phyloP scores from a whole-genome alignment of 495 filamentous ascomycete species.

The Aspergillus asperescens region DNA sequence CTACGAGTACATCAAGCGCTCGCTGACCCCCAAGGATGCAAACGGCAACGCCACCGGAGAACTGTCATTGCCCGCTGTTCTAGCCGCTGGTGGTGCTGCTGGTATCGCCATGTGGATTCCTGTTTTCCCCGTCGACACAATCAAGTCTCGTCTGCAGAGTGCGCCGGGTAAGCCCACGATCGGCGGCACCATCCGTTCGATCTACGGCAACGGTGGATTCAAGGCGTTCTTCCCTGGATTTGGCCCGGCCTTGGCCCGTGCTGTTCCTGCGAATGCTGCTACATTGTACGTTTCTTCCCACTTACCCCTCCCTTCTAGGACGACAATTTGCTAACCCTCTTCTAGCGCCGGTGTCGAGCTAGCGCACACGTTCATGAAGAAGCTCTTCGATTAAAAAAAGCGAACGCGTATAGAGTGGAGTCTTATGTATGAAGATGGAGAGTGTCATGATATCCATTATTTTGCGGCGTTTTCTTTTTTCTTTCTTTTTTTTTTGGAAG shows the following conservation, averaged over 20 bases:
- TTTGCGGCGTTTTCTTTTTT: slow-evolving; percentile 5
- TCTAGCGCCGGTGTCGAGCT: slow-evolving; percentile 66
- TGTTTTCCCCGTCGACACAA: slow-evolving; percentile 94
- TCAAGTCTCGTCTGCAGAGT: slow-evolving; percentile 91
- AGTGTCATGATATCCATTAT: slow-evolving; percentile 8
- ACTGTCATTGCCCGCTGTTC: slow-evolving; percentile 76
- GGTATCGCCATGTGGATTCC: slow-evolving; percentile 99
- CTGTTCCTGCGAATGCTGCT: slow-evolving; percentile 89
- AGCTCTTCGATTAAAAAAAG: slow-evolving; percentile 48
- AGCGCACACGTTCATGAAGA: slow-evolving; percentile 77
- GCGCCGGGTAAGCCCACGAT: slow-evolving; percentile 84
- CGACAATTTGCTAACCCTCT: slow-evolving; percentile 25
- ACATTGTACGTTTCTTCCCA: slow-evolving; percentile 44
- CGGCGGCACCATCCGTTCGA: slow-evolving; percentile 65
- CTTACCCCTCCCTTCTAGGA: not conserved
- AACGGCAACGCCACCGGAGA: slow-evolving; percentile 62
- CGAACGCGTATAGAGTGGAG: not conserved
- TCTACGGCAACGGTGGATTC: slow-evolving; percentile 74
- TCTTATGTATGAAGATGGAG: not conserved
- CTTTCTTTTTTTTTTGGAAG: slow-evolving; percentile 5
- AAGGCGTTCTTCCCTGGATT: slow-evolving; percentile 98
- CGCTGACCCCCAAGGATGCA: slow-evolving; percentile 78
- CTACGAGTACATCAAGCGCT: slow-evolving; percentile 90
- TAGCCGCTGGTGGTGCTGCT: slow-evolving; percentile 79
- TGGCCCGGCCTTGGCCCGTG: slow-evolving; percentile 84